A percentile compares a stretch with the other conserved stretches of the same genome.
Evolutionary conservation across 2,329 filamentous ascomycete genomes (phyloP).

Genomic region (Exophiala lecanii-corni): DNA sequence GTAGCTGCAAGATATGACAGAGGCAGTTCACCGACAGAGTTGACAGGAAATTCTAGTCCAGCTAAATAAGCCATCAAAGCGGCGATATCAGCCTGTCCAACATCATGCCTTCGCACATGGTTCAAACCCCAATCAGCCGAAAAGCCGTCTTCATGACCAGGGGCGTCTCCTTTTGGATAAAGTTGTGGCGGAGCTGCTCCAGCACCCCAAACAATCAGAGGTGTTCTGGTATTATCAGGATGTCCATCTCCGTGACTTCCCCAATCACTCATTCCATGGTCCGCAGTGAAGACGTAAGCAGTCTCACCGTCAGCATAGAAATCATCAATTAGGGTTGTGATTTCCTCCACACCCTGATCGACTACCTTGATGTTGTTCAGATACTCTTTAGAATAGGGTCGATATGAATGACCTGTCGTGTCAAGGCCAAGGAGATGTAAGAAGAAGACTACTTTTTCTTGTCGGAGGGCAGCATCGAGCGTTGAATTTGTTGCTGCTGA

Average conservation of each 20-base stretch:
- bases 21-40: constrained; percentile 90
- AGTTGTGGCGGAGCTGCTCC: constrained; percentile 73
- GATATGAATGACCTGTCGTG: constrained; percentile 77
- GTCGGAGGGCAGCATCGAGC: constrained; percentile 64
- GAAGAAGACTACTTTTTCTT: constrained; percentile 92
- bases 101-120: constrained; percentile 78
- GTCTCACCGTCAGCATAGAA: constrained; percentile 87
- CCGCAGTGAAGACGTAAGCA: constrained; percentile 93
- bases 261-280: constrained; percentile 99
- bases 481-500: constrained; percentile 73
- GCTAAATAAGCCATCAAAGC: constrained; percentile 91
- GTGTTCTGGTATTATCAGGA: constrained; percentile 93
- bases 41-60: constrained; percentile 86
- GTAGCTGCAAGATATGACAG: constrained; percentile 72
- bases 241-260: constrained; percentile 98
- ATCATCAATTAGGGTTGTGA: constrained; percentile 71
- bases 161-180: constrained; percentile 52
- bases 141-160: constrained; percentile 81
- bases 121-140: constrained; percentile 85
- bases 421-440: constrained; percentile 89
- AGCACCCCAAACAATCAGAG: constrained; percentile 87
- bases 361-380: constrained; percentile 91
- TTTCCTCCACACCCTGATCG: constrained; percentile 81
- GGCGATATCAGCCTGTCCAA: constrained; percentile 88
- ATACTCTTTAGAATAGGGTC: constrained; percentile 94